A percentile compares a stretch with the other conserved stretches of the same genome.
Conservation (phyloP, 257 asterid genomes). For the Solanum pennellii region DNA sequence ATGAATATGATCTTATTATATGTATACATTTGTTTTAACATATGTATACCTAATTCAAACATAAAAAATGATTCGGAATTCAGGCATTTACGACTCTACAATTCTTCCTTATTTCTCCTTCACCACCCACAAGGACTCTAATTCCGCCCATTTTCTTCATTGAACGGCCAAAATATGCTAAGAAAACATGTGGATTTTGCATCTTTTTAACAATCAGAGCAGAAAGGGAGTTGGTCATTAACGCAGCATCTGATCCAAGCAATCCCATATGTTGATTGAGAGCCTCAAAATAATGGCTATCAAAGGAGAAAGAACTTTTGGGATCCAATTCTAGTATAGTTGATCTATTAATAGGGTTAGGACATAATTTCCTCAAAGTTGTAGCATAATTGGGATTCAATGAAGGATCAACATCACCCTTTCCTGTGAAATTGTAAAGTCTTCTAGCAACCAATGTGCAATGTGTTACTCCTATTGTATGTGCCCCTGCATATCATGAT, state of each 20-base stretch:
- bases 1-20: neutral
- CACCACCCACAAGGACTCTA: slow-evolving; percentile 7
- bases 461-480: slow-evolving; percentile 39
- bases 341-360: slow-evolving; percentile 8
- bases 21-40: neutral
- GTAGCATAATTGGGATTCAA: slow-evolving; percentile 20
- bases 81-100: slow-evolving; percentile 10
- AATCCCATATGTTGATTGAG: neutral
- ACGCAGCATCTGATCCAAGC: slow-evolving; percentile 4
- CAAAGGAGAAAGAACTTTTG: slow-evolving; percentile 12
- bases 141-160: slow-evolving; percentile 26
- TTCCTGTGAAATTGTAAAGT: slow-evolving; percentile 36
- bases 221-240: slow-evolving; percentile 3
- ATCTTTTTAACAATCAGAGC: slow-evolving; percentile 9
- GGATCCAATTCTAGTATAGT: slow-evolving; percentile 24
- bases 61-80: neutral
- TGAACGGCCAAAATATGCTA: slow-evolving; percentile 12
- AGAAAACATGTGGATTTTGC: slow-evolving; percentile 6
- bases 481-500: slow-evolving; percentile 21
- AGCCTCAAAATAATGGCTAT: slow-evolving; percentile 8
- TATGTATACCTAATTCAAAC: neutral
- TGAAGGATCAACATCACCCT: slow-evolving; percentile 31
- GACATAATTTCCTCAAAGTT: slow-evolving; percentile 9
- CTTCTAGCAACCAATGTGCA: slow-evolving; percentile 37
- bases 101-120: slow-evolving; percentile 21